Base-by-base conservation (phyloP, 352 stramenopile genomes). In the Pythium aphanidermatum region DNA sequence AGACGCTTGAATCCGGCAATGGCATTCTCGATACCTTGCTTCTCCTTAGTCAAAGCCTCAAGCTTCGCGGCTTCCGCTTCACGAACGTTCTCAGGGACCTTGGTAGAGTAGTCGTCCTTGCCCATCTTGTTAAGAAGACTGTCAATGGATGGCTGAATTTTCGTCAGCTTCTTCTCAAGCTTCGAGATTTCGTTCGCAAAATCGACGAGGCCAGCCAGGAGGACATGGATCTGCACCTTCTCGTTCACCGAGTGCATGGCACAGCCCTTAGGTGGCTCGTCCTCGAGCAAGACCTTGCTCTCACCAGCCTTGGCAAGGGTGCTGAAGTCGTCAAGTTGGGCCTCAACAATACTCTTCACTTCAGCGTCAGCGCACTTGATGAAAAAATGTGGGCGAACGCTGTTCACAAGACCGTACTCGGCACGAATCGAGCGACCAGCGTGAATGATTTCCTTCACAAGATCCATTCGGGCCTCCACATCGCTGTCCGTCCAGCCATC, bases 161-260 rank as follows among this genome's bases (percentile, higher is more conserved):
- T 91, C 19, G 66, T 65, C 36, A 95, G 46, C 61, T 96, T 93
- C 60, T 92, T 95, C 59, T 95, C 79, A 2, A 96, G 60, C 63
- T 96, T 95, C 35, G 74, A 47, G 48, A 96, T 93, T 50, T 96
- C 87, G 55, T 95, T 92, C 33, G 77, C 77, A 51, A 92, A 91
- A 57, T 94, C 80, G 39, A 94, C 82, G 39, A 94, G 63, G 8
- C 82, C 82, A 12, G 74, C 74, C 0, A 94, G 68, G 51, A 94
- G 66, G 51, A 97, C 78, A 49, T 92, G 74, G 49, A 96, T 74
- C 68, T 95, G 87, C 38, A 96, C 71, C 68, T 92, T 93, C 36
- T 92, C 92, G 67, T 98, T 97, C 47, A 98, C 83, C 51, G 76
- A 89, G 59, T 96, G 74, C 70, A 97, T 96, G 55, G 89, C 92